Evolutionary conservation across 2,329 filamentous ascomycete species (phyloP).

Genomic region (Pyricularia grisea): DNA sequence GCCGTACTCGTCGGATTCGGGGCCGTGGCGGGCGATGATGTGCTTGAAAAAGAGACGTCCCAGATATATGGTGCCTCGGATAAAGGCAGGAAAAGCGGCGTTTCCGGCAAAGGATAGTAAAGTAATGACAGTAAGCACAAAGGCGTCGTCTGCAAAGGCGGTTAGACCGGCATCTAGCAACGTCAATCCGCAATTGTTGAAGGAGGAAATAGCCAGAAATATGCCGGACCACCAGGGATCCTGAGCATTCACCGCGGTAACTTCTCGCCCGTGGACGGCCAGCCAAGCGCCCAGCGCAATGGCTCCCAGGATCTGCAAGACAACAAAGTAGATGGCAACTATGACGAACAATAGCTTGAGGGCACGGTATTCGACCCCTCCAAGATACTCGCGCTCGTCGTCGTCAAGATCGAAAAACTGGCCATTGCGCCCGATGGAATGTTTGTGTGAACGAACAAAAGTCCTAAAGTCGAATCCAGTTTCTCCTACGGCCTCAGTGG

Average conservation of each 20-base stretch:
- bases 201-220: slow-evolving; percentile 59
- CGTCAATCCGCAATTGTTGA: slow-evolving; percentile 63
- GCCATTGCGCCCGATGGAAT: slow-evolving; percentile 37
- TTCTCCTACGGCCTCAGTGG: neutral
- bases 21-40: slow-evolving; percentile 17
- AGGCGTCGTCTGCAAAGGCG: slow-evolving; percentile 44
- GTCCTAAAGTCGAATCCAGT: slow-evolving; percentile 18
- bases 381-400: slow-evolving; percentile 46
- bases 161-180: slow-evolving; percentile 57
- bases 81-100: slow-evolving; percentile 54
- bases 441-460: slow-evolving; percentile 24
- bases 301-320: slow-evolving; percentile 49
- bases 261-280: slow-evolving; percentile 35
- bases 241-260: slow-evolving; percentile 43
- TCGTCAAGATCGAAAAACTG: slow-evolving; percentile 44
- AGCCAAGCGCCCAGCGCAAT: slow-evolving; percentile 56
- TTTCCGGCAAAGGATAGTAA: slow-evolving; percentile 55
- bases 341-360: slow-evolving; percentile 48
- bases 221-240: slow-evolving; percentile 61
- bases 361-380: slow-evolving; percentile 57
- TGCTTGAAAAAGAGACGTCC: slow-evolving; percentile 30
- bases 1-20: slow-evolving; percentile 22
- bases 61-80: slow-evolving; percentile 51
- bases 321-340: slow-evolving; percentile 50
- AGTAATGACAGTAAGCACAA: slow-evolving; percentile 43